Evolutionary conservation across 169 alveolate species (phyloP), one percentile per base, ranked within the genome.

Genomic region (Plasmodium blacklocki): DNA sequence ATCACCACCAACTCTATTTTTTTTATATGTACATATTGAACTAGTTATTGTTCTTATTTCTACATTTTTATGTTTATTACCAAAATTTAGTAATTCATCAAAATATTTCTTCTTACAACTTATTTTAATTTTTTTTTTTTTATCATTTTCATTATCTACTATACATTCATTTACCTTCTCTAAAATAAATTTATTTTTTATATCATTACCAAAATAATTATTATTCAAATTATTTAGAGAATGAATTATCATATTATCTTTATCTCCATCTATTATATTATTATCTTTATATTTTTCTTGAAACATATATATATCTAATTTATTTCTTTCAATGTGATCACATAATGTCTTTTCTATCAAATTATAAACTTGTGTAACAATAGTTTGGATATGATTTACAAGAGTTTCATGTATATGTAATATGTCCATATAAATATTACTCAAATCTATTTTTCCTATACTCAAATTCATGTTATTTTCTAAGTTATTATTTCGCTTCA

Each of bases 321-420:
- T 32, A 14, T 50, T 59, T 15, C 32, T 45, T 58, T 72, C 56
- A n/a, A 56, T 71, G 21, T 62, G 56, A 56, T 18, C 43, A 50
- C 8, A 49, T 19, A 83, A n/a, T 23, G 32, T 14, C 19, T 23
- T 67, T 58, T 68, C 91, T 11, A 83, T 39, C 32, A 83, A 54
- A 62, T 23, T 56, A 21, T 83, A 68, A 32, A 83, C 80, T 3
- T 83, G 56, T 12, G 70, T 68, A 9, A 59, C 67, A 19, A 83
- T 83, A 3, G 83, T 49, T 60, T 83, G 74, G 1, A 83, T 68
- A 29, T 83, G 91, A 58, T 67, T 83, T 26, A 83, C 91, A 39
- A 83, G 23, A 8, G 83, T 68, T 58, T 83, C 91, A 19, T 83
- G 80, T 12, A 83, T 83, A 21, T 83, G 68, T 18, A 83, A 39